Conservation (phyloP, 805 yeast species). For the Pichia exigua region DNA sequence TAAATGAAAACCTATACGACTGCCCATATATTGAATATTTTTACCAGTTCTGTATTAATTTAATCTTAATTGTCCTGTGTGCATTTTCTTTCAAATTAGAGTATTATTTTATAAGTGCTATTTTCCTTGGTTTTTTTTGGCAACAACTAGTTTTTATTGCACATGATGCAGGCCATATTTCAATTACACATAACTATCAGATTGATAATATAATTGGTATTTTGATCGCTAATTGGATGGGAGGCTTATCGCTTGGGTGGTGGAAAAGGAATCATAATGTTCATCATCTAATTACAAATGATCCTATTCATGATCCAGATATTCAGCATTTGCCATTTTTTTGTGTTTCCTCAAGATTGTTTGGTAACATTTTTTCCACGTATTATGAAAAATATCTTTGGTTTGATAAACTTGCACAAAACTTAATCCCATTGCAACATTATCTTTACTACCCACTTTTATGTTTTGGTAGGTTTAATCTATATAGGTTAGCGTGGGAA, state of each 20-base stretch:
- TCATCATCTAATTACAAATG: constrained; percentile 88
- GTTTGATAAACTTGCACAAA: constrained; percentile 60
- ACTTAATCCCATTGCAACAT: constrained; percentile 55
- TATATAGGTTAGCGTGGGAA: constrained; percentile 74
- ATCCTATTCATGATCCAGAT: constrained; percentile 91
- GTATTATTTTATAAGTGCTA: constrained; percentile 49
- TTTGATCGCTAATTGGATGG: constrained; percentile 65
- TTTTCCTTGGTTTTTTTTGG: constrained; percentile 70
- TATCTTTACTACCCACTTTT: constrained; percentile 71
- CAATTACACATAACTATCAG: constrained; percentile 75
- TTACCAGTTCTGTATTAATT: constrained; percentile 59
- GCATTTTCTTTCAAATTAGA: constrained; percentile 39
- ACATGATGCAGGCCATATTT: constrained; percentile 85
- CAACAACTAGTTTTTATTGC: constrained; percentile 84
- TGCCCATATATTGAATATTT: constrained; percentile 69
- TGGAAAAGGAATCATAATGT: constrained; percentile 93
- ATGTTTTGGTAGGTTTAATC: constrained; percentile 77
- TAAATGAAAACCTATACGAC: constrained; percentile 53
- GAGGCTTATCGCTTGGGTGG: constrained; percentile 91
- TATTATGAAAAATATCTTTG: constrained; percentile 62
- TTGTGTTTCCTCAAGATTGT: constrained; percentile 68
- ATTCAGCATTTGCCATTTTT: constrained; percentile 89
- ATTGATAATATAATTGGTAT: constrained; percentile 69
- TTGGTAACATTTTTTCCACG: constrained; percentile 67
- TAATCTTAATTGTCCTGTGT: constrained; percentile 42